Conservation (phyloP, 2,329 filamentous ascomycete species). For the Talaromyces marneffei region DNA sequence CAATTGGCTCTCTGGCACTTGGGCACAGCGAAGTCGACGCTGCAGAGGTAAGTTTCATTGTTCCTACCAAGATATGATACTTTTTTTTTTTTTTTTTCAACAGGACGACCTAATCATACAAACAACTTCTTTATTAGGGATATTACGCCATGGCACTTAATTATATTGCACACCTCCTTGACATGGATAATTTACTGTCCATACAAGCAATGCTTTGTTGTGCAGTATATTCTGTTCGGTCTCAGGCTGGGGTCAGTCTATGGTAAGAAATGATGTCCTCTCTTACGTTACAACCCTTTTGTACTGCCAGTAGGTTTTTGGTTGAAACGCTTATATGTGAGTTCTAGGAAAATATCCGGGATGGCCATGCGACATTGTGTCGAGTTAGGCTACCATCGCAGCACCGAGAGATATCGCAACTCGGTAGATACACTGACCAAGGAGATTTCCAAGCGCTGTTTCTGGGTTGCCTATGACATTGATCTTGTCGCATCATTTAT, state of each 20-base stretch:
- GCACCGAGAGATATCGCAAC: conserved; percentile 15
- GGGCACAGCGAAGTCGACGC: conserved; percentile 16
- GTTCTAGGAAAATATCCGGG: conserved; percentile 26
- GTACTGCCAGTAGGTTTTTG: neutral
- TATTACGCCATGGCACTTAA: conserved; percentile 11
- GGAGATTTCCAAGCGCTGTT: conserved; percentile 29
- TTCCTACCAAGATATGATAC: neutral
- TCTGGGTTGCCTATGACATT: conserved; percentile 32
- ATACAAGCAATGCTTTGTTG: conserved; percentile 21
- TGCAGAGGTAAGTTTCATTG: conserved; percentile 17
- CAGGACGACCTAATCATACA: neutral
- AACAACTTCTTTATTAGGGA: neutral
- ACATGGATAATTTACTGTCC: conserved; percentile 22
- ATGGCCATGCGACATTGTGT: conserved; percentile 32
- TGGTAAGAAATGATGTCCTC: conserved; percentile 17
- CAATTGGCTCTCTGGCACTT: conserved; percentile 21
- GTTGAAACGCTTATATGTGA: conserved; percentile 1
- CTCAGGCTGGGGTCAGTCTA: conserved; percentile 22
- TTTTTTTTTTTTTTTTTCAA: neutral
- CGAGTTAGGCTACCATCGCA: conserved; percentile 34
- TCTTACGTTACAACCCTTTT: neutral
- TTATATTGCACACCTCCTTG: conserved; percentile 18
- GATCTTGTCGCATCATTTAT: conserved; percentile 28
- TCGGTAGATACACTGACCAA: conserved; percentile 19
- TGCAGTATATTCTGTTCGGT: conserved; percentile 24